Base-by-base conservation (phyloP, 345 rosid species). In the Litchi chinensis region DNA sequence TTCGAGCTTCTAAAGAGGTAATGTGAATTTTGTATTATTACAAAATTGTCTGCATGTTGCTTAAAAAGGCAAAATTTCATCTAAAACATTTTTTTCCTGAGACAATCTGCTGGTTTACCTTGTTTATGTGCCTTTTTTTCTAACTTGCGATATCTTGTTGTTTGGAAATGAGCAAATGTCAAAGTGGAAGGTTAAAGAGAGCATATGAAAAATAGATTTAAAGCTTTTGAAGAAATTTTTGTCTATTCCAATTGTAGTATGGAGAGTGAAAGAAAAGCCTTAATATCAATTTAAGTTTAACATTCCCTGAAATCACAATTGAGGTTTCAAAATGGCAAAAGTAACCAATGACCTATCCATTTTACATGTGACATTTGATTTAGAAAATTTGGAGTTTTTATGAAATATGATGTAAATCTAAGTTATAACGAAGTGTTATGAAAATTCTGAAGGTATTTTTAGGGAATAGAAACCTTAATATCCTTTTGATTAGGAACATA, bases 1-100 rank as follows among this genome's bases (percentile, higher is more conserved):
- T 93, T 66, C 88, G 98, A 77, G 98, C 98, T 48, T 86, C 93
- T 73, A 95, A 95, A 83, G 93, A 95, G 97, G 98, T 93, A 84
- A 78, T 26, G 37, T 39, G 52, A 21, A 71, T 41, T 48, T 68
- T n/a, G 54, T 66, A 46, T 46, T 63, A 52, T 72, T 28, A 26
- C 24, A 54, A 32, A 71, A 72, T 50, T n/a, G 52, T 21, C 6
- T n/a, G 19, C 46, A 39, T 19, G 5, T 28, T 10, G 10, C 7
- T 28, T 2, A 21, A 65, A 37, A 9, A 37, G n/a, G 26, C 39
- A 28, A 3, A 22, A 10, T 57, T 39, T 71, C 26, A 76, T 44
- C 21, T 65, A 10, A 70, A 41, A 12, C 19, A 16, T 37, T 32
- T 32, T 32, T 32, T 32, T 32, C 4, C 37, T 3, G 37, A 32